Conservation (phyloP, 2,329 filamentous ascomycete genomes). For the Pochonia chlamydosporia region DNA sequence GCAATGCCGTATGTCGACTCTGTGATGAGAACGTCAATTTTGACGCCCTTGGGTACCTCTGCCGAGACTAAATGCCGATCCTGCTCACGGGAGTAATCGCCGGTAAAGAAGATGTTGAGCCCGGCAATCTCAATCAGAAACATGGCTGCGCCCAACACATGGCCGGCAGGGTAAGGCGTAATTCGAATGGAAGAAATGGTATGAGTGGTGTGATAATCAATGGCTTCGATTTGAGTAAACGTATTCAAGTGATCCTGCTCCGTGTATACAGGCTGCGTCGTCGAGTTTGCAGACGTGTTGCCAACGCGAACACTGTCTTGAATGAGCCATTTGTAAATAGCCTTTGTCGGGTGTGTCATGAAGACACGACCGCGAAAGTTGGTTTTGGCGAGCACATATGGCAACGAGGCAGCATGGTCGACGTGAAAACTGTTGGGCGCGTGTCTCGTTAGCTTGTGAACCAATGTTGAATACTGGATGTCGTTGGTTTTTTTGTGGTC, state of each 20-base stretch:
- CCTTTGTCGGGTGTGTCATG: slow-evolving; percentile 99
- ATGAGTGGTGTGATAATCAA: slow-evolving; percentile 97
- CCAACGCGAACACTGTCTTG: slow-evolving; percentile 92
- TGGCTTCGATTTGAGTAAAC: slow-evolving; percentile 90
- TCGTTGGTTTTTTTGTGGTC: not conserved
- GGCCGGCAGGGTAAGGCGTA: slow-evolving; percentile 92
- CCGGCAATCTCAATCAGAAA: slow-evolving; percentile 96
- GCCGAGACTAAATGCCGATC: slow-evolving; percentile 94
- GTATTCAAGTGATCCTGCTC: slow-evolving; percentile 94
- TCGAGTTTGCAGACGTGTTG: slow-evolving; percentile 58
- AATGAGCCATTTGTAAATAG: slow-evolving; percentile 99
- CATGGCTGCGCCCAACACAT: slow-evolving; percentile 98
- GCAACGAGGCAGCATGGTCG: slow-evolving; percentile 96
- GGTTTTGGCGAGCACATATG: slow-evolving; percentile 95
- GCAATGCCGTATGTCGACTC: slow-evolving; percentile 97
- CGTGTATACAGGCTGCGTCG: slow-evolving; percentile 78
- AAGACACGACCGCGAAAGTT: slow-evolving; percentile 96
- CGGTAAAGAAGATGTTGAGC: slow-evolving; percentile 94
- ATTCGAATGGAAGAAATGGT: slow-evolving; percentile 95
- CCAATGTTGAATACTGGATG: not conserved
- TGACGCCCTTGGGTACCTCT: slow-evolving; percentile 79
- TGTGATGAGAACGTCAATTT: slow-evolving; percentile 93
- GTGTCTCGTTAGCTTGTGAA: slow-evolving; percentile 8
- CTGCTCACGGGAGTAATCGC: slow-evolving; percentile 93
- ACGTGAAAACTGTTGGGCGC: slow-evolving; percentile 74